Conservation (phyloP, 257 asterid species). For the Solanum pennellii region DNA sequence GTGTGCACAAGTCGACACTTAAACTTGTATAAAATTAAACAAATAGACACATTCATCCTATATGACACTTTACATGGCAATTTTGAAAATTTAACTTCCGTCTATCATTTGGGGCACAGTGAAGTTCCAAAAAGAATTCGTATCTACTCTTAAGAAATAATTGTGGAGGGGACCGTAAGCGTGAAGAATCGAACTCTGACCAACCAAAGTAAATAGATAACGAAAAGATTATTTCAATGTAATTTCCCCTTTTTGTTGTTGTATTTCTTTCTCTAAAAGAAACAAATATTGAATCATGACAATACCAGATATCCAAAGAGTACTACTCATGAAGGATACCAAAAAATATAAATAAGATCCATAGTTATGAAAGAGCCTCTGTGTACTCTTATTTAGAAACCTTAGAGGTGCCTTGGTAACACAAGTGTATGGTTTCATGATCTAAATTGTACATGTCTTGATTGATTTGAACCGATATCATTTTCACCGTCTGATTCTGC, state of each 20-base stretch:
- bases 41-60: no score
- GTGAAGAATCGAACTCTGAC: background rate
- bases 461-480: background rate
- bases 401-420: background rate
- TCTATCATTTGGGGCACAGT: no score
- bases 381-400: background rate
- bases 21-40: no score
- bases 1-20: no score
- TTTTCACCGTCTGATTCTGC: constrained; percentile 7
- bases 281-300: background rate
- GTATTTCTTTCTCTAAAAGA: background rate
- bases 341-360: background rate
- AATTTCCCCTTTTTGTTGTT: background rate
- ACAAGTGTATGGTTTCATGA: background rate
- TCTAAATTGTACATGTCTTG: background rate
- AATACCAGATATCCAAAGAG: background rate
- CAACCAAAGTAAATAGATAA: background rate
- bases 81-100: no score
- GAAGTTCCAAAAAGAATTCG: no score
- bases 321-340: background rate
- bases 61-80: no score
- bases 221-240: background rate
- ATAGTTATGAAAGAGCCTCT: background rate
- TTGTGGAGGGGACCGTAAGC: background rate
- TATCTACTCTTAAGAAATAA: background rate